A percentile compares a stretch with the other conserved stretches of the same genome.
phyloP scores from a whole-genome alignment of 2,329 filamentous ascomycete species.

The Monascus ruber region DNA sequence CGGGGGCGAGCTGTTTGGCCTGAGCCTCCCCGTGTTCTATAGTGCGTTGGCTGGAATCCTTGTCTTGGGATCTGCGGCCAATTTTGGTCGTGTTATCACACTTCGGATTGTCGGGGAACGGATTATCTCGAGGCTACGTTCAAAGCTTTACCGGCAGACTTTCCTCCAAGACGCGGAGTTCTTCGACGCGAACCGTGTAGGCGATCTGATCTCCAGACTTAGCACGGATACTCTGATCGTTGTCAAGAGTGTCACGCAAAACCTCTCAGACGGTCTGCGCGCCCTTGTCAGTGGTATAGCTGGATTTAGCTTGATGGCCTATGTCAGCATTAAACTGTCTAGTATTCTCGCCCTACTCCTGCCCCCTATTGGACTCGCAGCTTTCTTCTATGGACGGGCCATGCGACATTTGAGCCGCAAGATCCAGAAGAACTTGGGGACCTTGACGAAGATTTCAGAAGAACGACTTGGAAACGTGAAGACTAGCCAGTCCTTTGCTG shows the following conservation, averaged over 20 bases:
- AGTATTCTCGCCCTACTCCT: slow-evolving; percentile 77
- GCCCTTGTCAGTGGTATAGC: slow-evolving; percentile 81
- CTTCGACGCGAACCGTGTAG: slow-evolving; percentile 94
- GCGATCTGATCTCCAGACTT: slow-evolving; percentile 88
- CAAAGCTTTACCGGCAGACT: slow-evolving; percentile 80
- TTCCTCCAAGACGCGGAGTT: slow-evolving; percentile 98
- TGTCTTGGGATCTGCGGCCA: slow-evolving; percentile 73
- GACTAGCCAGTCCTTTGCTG: slow-evolving; percentile 91
- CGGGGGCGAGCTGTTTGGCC: slow-evolving; percentile 60
- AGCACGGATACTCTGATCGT: slow-evolving; percentile 97
- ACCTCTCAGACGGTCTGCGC: slow-evolving; percentile 88
- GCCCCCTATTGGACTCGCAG: slow-evolving; percentile 78
- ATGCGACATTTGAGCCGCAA: slow-evolving; percentile 83
- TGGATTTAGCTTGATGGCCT: slow-evolving; percentile 89
- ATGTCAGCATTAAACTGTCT: slow-evolving; percentile 82
- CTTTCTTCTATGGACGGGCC: slow-evolving; percentile 81
- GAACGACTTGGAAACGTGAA: slow-evolving; percentile 95
- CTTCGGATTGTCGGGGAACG: slow-evolving; percentile 89
- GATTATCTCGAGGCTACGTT: slow-evolving; percentile 80
- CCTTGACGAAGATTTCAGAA: slow-evolving; percentile 92
- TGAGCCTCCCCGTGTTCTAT: slow-evolving; percentile 83
- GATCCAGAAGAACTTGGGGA: slow-evolving; percentile 88
- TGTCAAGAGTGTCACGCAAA: slow-evolving; percentile 96
- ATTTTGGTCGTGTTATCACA: slow-evolving; percentile 88
- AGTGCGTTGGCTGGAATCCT: slow-evolving; percentile 64